These are phyloP conservation scores for Thamnidium elegans DNA, from an alignment of 192 early-diverging fungal species.

Conservation along the genomic window DNA sequence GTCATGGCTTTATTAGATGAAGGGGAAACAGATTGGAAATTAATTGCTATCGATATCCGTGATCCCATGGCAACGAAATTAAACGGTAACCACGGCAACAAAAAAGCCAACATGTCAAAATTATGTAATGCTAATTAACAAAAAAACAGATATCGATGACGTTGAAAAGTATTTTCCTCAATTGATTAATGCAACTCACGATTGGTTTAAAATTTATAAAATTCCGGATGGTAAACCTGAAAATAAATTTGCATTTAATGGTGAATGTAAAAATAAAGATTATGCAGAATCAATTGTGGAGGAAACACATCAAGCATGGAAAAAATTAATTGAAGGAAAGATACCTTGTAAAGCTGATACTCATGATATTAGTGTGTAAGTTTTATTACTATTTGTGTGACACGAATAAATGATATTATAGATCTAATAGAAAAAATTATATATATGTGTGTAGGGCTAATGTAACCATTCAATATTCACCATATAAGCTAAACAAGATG, in stretches of 20 bases:
- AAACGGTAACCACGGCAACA: conserved; percentile 52
- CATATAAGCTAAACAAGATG: conserved; percentile 12
- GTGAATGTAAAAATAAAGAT: conserved; percentile 76
- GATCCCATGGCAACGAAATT: conserved; percentile 95
- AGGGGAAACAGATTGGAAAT: conserved; percentile 99
- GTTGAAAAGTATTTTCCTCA: conserved; percentile 96
- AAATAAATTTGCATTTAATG: conserved; percentile 98
- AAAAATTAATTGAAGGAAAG: conserved; percentile 60
- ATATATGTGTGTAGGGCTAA: conserved; percentile 21
- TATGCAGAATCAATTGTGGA: conserved; percentile 86
- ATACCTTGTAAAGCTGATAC: conserved; percentile 14
- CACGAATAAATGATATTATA: too few relatives aligned
- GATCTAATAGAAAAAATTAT: too few relatives aligned
- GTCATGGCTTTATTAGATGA: conserved; percentile 98
- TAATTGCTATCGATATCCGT: conserved; percentile 95
- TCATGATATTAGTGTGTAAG: conserved; percentile 25
- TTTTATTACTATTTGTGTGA: background rate
- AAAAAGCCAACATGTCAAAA: background rate
- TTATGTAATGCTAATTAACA: background rate
- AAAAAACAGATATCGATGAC: conserved; percentile 90
- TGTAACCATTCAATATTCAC: conserved; percentile 19
- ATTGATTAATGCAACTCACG: conserved; percentile 91
- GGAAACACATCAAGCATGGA: conserved; percentile 95
- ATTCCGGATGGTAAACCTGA: conserved; percentile 99
- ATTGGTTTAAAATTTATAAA: conserved; percentile 99